Base-by-base conservation (phyloP, 768 basidiomycete genomes). In the Podaxis sp. region DNA sequence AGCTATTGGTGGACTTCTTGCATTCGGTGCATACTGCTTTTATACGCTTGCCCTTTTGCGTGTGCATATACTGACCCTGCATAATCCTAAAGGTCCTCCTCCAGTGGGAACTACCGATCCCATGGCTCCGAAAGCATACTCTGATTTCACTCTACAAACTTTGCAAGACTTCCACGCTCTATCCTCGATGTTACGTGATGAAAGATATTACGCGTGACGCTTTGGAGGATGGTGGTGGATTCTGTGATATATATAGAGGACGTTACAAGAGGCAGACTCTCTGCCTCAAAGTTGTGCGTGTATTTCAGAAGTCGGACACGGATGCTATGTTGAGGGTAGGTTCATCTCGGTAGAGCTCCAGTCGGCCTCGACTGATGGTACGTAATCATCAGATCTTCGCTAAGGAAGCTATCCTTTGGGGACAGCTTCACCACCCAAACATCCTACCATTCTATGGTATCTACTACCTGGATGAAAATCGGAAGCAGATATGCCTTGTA, bases 191-290 rank as follows among this genome's bases (percentile, higher is more conserved):
- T 44, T 69, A 75, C 33, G 46, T 66, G 2, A 63, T 72, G 17
- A 59, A 57, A 30, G 71, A 61, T 13, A 63, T 72, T 19, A 42
- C 64, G 11, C 48, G 17, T 15, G 17, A 64, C 0, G 63, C 67
- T 5, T 54, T 51, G 11, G 57, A 66, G 1, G 61, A 68, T 1
- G 59, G 64, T 22, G 74, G 74, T 2, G 59, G 67, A 24, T 75
- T 73, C 57, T 67, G 71, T 6, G 74, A 75, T 12, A 68, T 75
- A 13, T 72, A 71, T 64, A 71, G 57, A 57, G 71, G 71, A 2
- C 9, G 42, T 17, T 65, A 67, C 51, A 59, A 63, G 1, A 67
- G 65, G 9, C 64, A 67, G 30, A 12, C 7, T 26, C 22, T 74
- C 0, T 72, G 70, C 46, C 26, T 73, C 28, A 74, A 74, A 55